These are phyloP conservation scores for Solanum sparsipilum DNA, from an alignment of 257 asterid genomes.

Conservation along the genomic window DNA sequence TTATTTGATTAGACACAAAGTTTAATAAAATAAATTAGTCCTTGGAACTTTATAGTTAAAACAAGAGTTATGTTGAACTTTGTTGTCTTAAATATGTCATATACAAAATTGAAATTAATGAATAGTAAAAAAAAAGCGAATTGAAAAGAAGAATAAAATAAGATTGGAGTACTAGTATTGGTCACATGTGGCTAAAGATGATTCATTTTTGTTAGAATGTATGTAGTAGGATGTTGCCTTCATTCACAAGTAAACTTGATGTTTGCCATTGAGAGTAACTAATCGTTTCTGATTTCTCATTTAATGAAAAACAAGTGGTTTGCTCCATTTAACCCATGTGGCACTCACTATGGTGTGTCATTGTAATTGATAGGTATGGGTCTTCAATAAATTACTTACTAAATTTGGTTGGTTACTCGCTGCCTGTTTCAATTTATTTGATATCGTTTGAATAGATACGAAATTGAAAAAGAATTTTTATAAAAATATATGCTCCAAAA, in stretches of 20 bases:
- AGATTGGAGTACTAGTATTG: neutral
- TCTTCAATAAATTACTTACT: neutral
- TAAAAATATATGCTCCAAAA: neutral
- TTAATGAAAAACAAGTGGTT: neutral
- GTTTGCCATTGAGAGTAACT: neutral
- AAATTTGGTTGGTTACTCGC: neutral
- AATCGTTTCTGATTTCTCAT: neutral
- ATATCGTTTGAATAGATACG: neutral
- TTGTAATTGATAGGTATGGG: neutral
- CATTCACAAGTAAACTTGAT: neutral
- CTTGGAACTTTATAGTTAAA: accelerated
- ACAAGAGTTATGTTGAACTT: too few relatives aligned
- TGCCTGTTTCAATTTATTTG: neutral
- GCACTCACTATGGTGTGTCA: neutral
- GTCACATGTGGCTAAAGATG: neutral
- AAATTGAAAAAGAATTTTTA: too few relatives aligned
- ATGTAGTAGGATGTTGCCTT: neutral
- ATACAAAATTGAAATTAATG: too few relatives aligned
- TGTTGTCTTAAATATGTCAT: neutral
- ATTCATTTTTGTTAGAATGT: neutral
- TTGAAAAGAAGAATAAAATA: neutral
- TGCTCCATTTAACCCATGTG: neutral
- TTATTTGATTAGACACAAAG: neutral
- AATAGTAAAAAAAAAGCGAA: accelerated
- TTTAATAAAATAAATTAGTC: neutral